Base-by-base conservation (phyloP, 2,329 filamentous ascomycete species). In the Epichloe typhina region DNA sequence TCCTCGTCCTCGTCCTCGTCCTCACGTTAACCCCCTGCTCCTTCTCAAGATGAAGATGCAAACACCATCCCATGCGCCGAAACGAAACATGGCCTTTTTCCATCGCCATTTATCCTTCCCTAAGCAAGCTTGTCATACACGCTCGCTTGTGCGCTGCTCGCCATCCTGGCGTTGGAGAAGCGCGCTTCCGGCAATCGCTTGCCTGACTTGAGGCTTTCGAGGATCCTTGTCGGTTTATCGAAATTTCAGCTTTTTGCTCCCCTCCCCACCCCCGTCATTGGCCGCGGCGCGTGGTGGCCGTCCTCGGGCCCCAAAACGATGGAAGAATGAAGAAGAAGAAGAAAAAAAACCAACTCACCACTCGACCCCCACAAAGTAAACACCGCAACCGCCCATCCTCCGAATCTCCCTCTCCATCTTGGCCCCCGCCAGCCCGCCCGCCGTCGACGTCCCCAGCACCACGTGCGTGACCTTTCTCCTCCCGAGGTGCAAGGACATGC, bases 361-460 rank as follows among this genome's bases (percentile, higher is more conserved):
- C 59, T 94, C 84, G 26, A 83, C 86, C 48, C 76, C 80, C 50
- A 96, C 84, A 65, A 85, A 91, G 68, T 83, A 90, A 48, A 95
- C 74, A 26, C 77, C 80, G 55, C 79, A 80, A 11, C 86, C 86
- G 21, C 83, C 74, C 4, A 80, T 71, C 50, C 76, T 76, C 26
- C 71, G 67, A 51, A 94, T 84, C 69, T 95, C 90, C 64, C 79
- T 86, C 58, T 95, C 84, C 47, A 94, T 69, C 70, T 96, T 96
- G 33, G 75, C 75, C 1, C 1, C 82, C 4, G 89, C 80, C 6
- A 96, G 72, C 0, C 86, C 87, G 42, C 88, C 88, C 0, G 87
- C 87, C 3, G 72, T 73, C 17, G 80, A 77, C 49, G 70, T 75
- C 7, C 86, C 87, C 5, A 95, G 67, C 51, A 96, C 84, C 54